Base-by-base conservation (phyloP, 2,329 filamentous ascomycete species). In the Malbranchea zuffiana region DNA sequence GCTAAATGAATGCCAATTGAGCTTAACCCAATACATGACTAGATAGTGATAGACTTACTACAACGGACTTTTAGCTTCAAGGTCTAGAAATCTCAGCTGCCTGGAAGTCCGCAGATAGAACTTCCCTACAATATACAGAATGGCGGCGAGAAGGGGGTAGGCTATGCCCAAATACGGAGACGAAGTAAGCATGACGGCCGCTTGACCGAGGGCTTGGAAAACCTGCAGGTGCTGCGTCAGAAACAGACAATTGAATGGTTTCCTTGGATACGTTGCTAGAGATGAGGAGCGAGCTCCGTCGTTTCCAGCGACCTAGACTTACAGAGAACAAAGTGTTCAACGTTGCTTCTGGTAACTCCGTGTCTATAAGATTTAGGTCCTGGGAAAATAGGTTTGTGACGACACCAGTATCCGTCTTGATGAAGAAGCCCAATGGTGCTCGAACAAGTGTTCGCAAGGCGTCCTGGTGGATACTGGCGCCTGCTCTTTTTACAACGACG, bases 351-450 rank as follows among this genome's bases (percentile, higher is more conserved):
- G 59, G 57, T 10, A 69, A 47, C 30, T 63, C 57, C 41, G 53
- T 59, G 33, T 69, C 66, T 10, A 68, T 62, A n/a, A 69, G 49
- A 35, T 59, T 51, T 3, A 68, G 50, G 48, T 69, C 66, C 42
- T 68, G 65, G n/a, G 57, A 61, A 46, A 69, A 69, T 15, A 61
- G 50, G 41, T 69, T 69, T n/a, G 61, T 51, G 2, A 58, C 63
- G 10, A 61, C 53, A n/a, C 65, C 65, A 8, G 58, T 60, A 43
- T 68, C 63, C 0, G 60, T 65, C 2, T 53, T 55, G 0, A 59
- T 51, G 38, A 68, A 65, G 48, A 66, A 68, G 1, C 53, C 55
- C 47, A 65, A 50, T 17, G 60, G 56, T 13, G 62, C 60, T 21
- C 49, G 50, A 25, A 45, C 30, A 12, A 46, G 30, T 7, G 42